A percentile compares a stretch with the other conserved stretches of the same genome.
Conservation (phyloP, 371 early-diverging fungal species). For the Mortierella sp. region DNA sequence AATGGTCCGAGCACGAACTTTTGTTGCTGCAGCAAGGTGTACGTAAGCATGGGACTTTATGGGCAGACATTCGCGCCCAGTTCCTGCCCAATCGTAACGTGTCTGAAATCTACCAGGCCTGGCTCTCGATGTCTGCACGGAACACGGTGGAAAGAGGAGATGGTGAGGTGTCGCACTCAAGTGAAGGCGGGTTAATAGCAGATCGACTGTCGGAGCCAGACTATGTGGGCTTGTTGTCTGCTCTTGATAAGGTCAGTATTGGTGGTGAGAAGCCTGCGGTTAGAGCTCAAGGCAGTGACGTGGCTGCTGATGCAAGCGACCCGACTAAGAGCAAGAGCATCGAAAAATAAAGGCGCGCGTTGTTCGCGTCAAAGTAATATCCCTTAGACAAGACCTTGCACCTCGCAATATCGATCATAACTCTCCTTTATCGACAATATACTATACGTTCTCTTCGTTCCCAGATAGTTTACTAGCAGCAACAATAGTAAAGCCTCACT, state of each 20-base stretch:
- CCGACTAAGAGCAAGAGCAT: not conserved
- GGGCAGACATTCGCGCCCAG: constrained; percentile 50
- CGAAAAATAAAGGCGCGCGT: not conserved
- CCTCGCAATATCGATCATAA: too few species aligned
- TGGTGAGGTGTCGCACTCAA: too few species aligned
- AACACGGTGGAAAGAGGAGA: not conserved
- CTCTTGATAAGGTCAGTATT: constrained; percentile 19
- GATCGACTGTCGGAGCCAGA: constrained; percentile 39
- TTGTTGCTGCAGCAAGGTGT: constrained; percentile 34
- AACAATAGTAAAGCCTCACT: constrained; percentile 1
- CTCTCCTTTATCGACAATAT: too few species aligned
- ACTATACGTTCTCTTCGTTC: too few species aligned
- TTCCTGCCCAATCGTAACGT: constrained; percentile 31
- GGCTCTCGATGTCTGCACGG: constrained; percentile 24
- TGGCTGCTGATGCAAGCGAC: not conserved
- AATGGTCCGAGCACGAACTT: constrained; percentile 40
- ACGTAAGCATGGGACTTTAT: constrained; percentile 26
- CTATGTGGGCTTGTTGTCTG: constrained; percentile 29
- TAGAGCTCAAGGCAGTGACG: not conserved
- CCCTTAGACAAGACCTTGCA: too few species aligned
- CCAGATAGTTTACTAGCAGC: not conserved
- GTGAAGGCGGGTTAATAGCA: not conserved
- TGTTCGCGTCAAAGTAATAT: too few species aligned
- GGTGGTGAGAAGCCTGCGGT: constrained; percentile 1
- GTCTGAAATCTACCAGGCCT: constrained; percentile 31